Percentiles rank a stretch among this genome's conserved stretches.
Conservation (phyloP, 805 yeast species). For the Metschnikowia rubicola region DNA sequence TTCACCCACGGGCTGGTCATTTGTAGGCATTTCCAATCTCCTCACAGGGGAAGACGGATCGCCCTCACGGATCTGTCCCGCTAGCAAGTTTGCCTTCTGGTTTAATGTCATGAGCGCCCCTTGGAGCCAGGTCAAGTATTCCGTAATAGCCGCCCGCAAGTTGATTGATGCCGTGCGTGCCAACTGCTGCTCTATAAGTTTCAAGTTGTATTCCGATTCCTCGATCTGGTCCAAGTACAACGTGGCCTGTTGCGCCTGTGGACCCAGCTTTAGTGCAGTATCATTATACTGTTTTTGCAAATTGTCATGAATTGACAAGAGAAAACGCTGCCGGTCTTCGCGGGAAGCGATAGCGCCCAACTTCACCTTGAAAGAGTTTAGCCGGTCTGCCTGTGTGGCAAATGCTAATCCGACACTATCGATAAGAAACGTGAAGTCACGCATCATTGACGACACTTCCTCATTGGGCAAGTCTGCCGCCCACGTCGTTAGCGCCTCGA, state of each 20-base stretch:
- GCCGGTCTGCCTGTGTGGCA: slow-evolving; percentile 38
- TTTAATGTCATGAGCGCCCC: slow-evolving; percentile 3
- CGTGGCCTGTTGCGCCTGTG: slow-evolving; percentile 39
- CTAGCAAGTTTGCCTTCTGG: slow-evolving; percentile 4
- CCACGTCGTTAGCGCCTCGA: slow-evolving; percentile 14
- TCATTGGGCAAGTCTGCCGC: slow-evolving; percentile 15
- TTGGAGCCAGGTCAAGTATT: slow-evolving; percentile 37
- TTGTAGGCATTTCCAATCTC: slow-evolving; percentile 1
- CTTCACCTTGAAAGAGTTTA: slow-evolving; percentile 42
- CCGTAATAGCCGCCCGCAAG: slow-evolving; percentile 43
- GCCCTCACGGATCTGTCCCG: slow-evolving; percentile 5
- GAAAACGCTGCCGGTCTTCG: slow-evolving; percentile 45
- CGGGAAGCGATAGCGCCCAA: slow-evolving; percentile 46
- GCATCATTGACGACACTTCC: slow-evolving; percentile 11
- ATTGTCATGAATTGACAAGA: slow-evolving; percentile 34
- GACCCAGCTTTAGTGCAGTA: slow-evolving; percentile 43
- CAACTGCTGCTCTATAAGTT: slow-evolving; percentile 50
- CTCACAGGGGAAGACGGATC: slow-evolving; percentile 8
- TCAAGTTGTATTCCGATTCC: slow-evolving; percentile 47
- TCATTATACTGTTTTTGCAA: slow-evolving; percentile 38
- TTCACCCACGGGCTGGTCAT: slow-evolving; percentile 4
- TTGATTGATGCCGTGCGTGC: slow-evolving; percentile 44
- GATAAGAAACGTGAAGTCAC: slow-evolving; percentile 13
- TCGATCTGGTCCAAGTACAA: slow-evolving; percentile 50
- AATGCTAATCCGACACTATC: slow-evolving; percentile 14